These are phyloP conservation scores for Fusarium mangiferae DNA, from an alignment of 2,329 filamentous ascomycete genomes.

Conservation along the genomic window DNA sequence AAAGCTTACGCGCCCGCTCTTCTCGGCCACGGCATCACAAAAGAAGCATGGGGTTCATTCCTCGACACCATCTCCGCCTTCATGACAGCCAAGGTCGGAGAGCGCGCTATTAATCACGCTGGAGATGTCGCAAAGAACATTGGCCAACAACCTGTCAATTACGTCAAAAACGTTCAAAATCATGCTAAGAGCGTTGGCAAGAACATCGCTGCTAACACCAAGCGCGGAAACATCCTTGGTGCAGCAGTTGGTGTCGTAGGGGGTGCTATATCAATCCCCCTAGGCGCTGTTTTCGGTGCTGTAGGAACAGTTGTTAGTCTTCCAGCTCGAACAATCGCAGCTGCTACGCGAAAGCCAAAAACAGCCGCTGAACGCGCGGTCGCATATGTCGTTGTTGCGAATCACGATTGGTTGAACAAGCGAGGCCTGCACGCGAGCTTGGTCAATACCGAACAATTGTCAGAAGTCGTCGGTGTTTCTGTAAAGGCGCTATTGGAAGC, in stretches of 20 bases:
- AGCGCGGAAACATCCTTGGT: constrained; percentile 53
- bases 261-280: constrained; percentile 53
- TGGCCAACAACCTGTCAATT: constrained; percentile 48
- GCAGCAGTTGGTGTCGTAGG: constrained; percentile 51
- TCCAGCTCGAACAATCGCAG: constrained; percentile 48
- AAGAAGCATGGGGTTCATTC: constrained; percentile 50
- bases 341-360: constrained; percentile 51
- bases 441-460: constrained; percentile 48
- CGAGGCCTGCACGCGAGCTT: constrained; percentile 53
- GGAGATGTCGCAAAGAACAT: constrained; percentile 53
- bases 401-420: constrained; percentile 55
- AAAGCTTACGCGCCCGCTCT: constrained; percentile 52
- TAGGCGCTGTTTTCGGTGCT: constrained; percentile 51
- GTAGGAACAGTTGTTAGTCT: constrained; percentile 50
- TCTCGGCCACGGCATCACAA: constrained; percentile 51
- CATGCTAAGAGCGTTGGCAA: constrained; percentile 53
- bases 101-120: constrained; percentile 56
- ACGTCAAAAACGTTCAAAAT: constrained; percentile 50
- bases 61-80: constrained; percentile 57
- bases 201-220: constrained; percentile 49
- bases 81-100: constrained; percentile 56
- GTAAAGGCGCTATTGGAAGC: constrained; percentile 55
- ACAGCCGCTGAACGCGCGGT: constrained; percentile 55
- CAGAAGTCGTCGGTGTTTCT: constrained; percentile 41
- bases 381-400: constrained; percentile 55